Evolutionary conservation across 352 stramenopile species (phyloP).

Genomic region (Pythium aquatile): DNA sequence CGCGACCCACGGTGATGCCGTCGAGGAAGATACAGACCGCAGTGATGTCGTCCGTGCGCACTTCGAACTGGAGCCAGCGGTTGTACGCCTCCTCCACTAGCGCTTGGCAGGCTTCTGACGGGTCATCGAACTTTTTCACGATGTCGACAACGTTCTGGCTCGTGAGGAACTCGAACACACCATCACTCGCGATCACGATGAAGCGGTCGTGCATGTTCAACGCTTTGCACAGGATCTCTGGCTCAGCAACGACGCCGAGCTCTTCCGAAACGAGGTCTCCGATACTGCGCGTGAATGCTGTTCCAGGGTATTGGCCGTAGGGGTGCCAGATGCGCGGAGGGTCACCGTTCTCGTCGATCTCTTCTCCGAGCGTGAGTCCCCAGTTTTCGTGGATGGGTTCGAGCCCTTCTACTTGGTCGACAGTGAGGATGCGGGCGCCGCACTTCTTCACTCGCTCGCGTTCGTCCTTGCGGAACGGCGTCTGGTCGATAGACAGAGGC

Average conservation of each 20-base stretch:
- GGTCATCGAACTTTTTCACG: constrained; percentile 80
- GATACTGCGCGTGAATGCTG: too few relatives aligned
- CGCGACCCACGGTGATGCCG: constrained; percentile 47
- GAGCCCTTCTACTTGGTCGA: constrained; percentile 95
- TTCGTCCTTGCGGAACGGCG: constrained; percentile 95
- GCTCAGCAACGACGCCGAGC: too few relatives aligned
- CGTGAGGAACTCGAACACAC: too few relatives aligned
- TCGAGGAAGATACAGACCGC: constrained; percentile 87
- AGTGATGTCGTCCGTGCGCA: constrained; percentile 95
- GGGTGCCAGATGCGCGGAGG: too few relatives aligned
- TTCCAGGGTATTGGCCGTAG: too few relatives aligned
- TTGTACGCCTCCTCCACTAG: constrained; percentile 93
- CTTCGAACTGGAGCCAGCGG: constrained; percentile 92
- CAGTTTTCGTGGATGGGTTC: constrained; percentile 92
- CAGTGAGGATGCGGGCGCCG: constrained; percentile 92
- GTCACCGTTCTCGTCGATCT: constrained; percentile 42
- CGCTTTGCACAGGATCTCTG: too few relatives aligned
- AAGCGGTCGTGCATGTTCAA: too few relatives aligned
- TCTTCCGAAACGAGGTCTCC: too few relatives aligned
- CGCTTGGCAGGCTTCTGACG: constrained; percentile 84
- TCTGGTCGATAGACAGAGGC: constrained; percentile 93
- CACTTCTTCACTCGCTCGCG: constrained; percentile 91
- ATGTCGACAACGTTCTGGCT: too few relatives aligned
- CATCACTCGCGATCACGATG: too few relatives aligned
- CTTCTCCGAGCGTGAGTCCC: constrained; percentile 86